Conservation (phyloP, 805 yeast species). For the Yamadazyma tumulicola region DNA sequence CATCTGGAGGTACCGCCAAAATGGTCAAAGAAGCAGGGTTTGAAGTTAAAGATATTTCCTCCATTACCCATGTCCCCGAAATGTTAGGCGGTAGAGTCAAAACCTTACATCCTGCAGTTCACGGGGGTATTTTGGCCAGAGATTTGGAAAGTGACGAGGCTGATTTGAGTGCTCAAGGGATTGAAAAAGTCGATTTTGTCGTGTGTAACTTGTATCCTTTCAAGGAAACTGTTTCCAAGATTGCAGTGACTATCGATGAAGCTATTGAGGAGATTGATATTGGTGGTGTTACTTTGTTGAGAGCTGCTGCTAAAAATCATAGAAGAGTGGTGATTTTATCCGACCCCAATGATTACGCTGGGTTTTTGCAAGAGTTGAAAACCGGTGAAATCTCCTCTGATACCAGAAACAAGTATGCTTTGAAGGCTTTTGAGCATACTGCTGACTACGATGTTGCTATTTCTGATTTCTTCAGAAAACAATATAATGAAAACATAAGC, state of each 20-base stretch:
- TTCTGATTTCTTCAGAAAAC: slow-evolving; percentile 95
- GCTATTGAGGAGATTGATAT: slow-evolving; percentile 98
- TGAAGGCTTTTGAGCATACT: slow-evolving; percentile 97
- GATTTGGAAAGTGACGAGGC: slow-evolving; percentile 85
- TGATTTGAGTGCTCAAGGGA: slow-evolving; percentile 84
- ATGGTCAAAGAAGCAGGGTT: slow-evolving; percentile 96
- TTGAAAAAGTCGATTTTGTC: slow-evolving; percentile 93
- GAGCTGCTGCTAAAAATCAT: slow-evolving; percentile 99
- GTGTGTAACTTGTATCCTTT: slow-evolving; percentile 98
- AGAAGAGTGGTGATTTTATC: slow-evolving; percentile 92
- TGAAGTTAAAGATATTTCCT: slow-evolving; percentile 93
- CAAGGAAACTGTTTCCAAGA: slow-evolving; percentile 94
- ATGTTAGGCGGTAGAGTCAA: slow-evolving; percentile 98
- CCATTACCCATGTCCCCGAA: slow-evolving; percentile 97
- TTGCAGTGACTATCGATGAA: slow-evolving; percentile 91
- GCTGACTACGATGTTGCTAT: slow-evolving; percentile 96
- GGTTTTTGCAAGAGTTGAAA: slow-evolving; percentile 76
- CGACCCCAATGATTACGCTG: slow-evolving; percentile 91
- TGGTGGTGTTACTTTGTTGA: slow-evolving; percentile 91
- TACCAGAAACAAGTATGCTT: slow-evolving; percentile 79
- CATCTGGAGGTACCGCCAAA: slow-evolving; percentile 96
- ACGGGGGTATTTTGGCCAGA: slow-evolving; percentile 96
- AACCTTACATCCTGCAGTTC: slow-evolving; percentile 98
- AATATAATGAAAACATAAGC: slow-evolving; percentile 83
- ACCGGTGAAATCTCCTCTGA: slow-evolving; percentile 68